Evolutionary conservation across 2,329 filamentous ascomycete genomes (phyloP), one percentile per base, ranked within the genome.

Genomic region (Alternaria gansuensis): DNA sequence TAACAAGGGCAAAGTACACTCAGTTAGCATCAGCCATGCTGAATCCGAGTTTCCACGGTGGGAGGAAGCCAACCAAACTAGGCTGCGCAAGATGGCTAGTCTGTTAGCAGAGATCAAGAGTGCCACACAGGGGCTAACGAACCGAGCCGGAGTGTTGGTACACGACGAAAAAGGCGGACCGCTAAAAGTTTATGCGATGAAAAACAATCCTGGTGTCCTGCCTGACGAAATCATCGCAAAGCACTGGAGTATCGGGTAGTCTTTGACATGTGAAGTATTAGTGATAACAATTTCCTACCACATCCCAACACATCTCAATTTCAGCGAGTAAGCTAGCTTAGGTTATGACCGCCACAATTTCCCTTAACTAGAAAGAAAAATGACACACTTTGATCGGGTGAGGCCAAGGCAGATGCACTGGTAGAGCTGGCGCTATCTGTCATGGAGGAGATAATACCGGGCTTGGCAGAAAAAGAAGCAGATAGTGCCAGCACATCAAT

Each of bases 81-180:
- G 29, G 5, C 44, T 71, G 31, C 50, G 60, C 21, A 71, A 68
- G 48, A 53, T 72, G 45, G 68, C 60, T 4, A 56, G 50, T 21
- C 41, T 72, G 54, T 51, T 72, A 5, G 36, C 11, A 13, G 41
- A 51, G n/a, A 9, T 71, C 26, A 66, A 54, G 37, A 28, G 26
- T 28, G 26, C 8, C 26, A 28, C 26, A 8, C 26, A 28, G 26
- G 26, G 26, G 26, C 8, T 28, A 28, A 5, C 5, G 26, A 28
- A 28, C 26, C 26, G 4, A 29, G 57, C 63, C 17, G 67, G 57
- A 2, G 51, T 69, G 5, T 26, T 70, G 11, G 41, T 69, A 4
- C 59, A 51, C 14, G 54, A 64, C 39, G 37, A 54, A 5, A 69
- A 63, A 28, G 63, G 60, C 2, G 58, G 37, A 6, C 31, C 52